Base-by-base conservation (phyloP, 2,329 filamentous ascomycete species). In the Exophiala sideris region DNA sequence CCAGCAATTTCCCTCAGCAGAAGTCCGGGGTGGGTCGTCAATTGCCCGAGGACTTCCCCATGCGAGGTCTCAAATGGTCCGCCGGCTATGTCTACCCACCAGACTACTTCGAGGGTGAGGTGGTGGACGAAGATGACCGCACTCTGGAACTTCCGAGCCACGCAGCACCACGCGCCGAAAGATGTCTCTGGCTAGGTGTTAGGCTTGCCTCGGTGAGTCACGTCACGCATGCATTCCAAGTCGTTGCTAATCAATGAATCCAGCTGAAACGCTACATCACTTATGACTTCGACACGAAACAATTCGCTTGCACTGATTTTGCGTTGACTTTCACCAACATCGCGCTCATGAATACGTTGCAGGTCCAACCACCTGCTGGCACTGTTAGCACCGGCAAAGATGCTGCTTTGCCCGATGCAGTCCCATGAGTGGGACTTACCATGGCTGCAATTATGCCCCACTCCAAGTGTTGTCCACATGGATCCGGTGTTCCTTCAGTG, bases 21-120 rank as follows among this genome's bases (percentile, higher is more conserved):
- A 69, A 73, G n/a, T 67, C 71, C 49, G 68, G 61, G 2, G 68
- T 72, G 14, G 68, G 67, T 5, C 64, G 72, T 8, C 80, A 82
- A 46, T 62, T 85, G 1, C 76, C 79, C 0, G 83, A 86, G 58
- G 83, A 86, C 58, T 84, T 79, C 58, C 63, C 76, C 1, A 76
- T 84, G 6, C 74, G 80, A 20, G 83, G 82, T 1, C 65, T 79
- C 20, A 83, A 79, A 76, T 76, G 74, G 47, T 71, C 77, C 55
- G 40, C 62, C 0, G 76, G 74, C 40, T 24, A 44, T 49, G 79
- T 77, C 59, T 80, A 78, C 54, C 77, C 78, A 0, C 57, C 71
- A 1, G 66, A 69, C 3, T 84, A 80, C 70, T 84, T 85, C 59
- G 57, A 68, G 2, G 68, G 70, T 16, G 69, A 72, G 1, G 71